Evolutionary conservation across 2,329 filamentous ascomycete species (phyloP).

Genomic region (Pestalotiopsis sp.): DNA sequence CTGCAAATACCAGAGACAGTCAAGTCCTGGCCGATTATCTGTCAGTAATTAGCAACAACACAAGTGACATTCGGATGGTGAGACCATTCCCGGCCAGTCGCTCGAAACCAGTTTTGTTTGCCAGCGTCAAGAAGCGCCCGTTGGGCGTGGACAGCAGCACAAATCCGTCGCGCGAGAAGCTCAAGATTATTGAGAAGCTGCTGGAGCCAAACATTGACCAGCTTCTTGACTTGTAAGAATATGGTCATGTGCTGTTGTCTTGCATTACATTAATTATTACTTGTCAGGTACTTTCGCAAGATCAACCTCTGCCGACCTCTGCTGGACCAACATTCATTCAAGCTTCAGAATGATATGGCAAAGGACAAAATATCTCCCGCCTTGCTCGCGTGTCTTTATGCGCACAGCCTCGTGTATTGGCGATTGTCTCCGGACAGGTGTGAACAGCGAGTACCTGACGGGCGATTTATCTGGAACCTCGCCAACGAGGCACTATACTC

Average conservation of each 20-base stretch:
- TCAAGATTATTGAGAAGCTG: constrained; percentile 60
- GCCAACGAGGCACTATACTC: constrained; percentile 62
- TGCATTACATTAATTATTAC: constrained; percentile 5
- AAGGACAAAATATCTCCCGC: constrained; percentile 56
- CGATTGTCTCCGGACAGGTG: constrained; percentile 45
- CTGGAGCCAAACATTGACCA: constrained; percentile 56
- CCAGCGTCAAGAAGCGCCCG: constrained; percentile 47
- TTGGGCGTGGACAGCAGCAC: constrained; percentile 41
- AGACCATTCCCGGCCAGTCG: constrained; percentile 22
- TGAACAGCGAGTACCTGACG: constrained; percentile 54
- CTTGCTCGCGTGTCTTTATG: constrained; percentile 59
- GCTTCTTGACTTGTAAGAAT: constrained; percentile 48
- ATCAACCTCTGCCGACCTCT: constrained; percentile 65
- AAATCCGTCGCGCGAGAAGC: constrained; percentile 46
- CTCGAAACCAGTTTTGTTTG: constrained; percentile 45
- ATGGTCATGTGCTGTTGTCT: background rate
- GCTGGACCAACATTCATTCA: constrained; percentile 57
- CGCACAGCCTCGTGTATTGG: constrained; percentile 62
- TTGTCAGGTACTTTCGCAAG: constrained; percentile 52
- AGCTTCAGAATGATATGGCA: constrained; percentile 45
- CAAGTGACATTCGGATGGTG: constrained; percentile 26
- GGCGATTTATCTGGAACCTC: constrained; percentile 64
- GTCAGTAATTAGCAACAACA: constrained; percentile 35
- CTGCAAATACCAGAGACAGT: constrained; percentile 60
- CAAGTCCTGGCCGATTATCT: constrained; percentile 64